These are phyloP conservation scores for Perkinsus olseni DNA, from an alignment of 169 alveolate species.

Conservation along the genomic window DNA sequence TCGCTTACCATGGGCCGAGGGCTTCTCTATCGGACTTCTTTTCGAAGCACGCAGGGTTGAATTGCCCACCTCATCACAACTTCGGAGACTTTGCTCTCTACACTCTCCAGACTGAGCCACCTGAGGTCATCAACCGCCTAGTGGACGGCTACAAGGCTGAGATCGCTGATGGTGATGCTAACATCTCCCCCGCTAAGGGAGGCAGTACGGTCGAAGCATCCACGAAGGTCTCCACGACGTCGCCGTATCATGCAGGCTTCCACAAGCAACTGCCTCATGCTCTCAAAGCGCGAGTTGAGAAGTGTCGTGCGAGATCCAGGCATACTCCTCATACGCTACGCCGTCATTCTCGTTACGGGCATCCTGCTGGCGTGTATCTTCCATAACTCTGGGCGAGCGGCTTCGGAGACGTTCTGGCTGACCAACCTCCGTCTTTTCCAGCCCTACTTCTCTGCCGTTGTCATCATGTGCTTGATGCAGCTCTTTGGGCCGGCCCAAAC, in stretches of 20 bases:
- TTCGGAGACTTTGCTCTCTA: conserved; percentile 30
- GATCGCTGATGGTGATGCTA: neutral
- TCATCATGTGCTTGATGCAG: neutral
- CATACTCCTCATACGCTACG: neutral
- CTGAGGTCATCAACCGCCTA: neutral
- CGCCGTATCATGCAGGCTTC: neutral
- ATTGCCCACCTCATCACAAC: conserved; percentile 40
- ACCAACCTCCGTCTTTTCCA: neutral
- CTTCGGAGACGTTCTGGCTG: neutral
- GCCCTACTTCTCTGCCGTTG: neutral
- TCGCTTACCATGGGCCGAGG: conserved; percentile 48
- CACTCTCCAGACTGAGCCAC: neutral
- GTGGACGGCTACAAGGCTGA: neutral
- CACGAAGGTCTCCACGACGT: neutral
- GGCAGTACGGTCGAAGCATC: neutral
- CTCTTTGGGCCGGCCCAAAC: neutral
- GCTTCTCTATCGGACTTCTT: neutral
- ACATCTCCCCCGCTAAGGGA: too few species aligned
- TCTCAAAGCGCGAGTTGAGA: neutral
- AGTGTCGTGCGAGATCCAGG: neutral
- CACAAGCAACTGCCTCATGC: neutral
- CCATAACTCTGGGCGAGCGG: neutral
- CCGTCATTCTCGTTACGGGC: neutral
- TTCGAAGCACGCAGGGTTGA: conserved; percentile 1
- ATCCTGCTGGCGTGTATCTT: neutral